Conservation (phyloP, 1,139 yeast species). For the Hanseniaspora gamundiae region DNA sequence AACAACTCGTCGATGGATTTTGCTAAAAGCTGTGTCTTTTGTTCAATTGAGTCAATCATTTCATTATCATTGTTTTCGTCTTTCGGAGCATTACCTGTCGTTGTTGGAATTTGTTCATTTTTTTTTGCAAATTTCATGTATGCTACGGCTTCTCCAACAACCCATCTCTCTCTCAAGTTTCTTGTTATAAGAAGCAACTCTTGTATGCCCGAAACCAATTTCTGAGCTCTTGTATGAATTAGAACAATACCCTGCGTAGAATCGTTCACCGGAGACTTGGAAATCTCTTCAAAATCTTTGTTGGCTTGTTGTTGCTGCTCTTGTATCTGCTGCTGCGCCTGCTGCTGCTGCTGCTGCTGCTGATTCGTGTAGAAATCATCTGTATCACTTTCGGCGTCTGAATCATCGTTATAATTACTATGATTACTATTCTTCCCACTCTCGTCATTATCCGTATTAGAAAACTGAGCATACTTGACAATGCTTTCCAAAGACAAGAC, state of each 20-base stretch:
- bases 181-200: conserved; percentile 23
- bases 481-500: conserved; percentile 5
- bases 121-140: background rate
- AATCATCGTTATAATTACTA: background rate
- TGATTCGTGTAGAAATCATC: background rate
- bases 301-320: background rate
- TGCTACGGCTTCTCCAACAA: conserved; percentile 16
- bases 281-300: conserved; percentile 1
- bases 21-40: background rate
- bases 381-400: conserved; percentile 3
- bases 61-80: background rate
- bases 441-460: conserved; percentile 4
- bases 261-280: conserved; percentile 1
- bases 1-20: background rate
- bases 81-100: background rate
- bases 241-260: conserved; percentile 21
- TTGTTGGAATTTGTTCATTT: too few relatives aligned
- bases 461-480: conserved; percentile 5
- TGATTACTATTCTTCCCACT: background rate
- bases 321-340: background rate
- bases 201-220: conserved; percentile 23
- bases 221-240: conserved; percentile 23
- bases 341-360: background rate
- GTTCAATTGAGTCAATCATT: background rate
- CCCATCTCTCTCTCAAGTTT: conserved; percentile 24